phyloP scores from a whole-genome alignment of 257 asterid genomes.

The Primulina huaijiensis region DNA sequence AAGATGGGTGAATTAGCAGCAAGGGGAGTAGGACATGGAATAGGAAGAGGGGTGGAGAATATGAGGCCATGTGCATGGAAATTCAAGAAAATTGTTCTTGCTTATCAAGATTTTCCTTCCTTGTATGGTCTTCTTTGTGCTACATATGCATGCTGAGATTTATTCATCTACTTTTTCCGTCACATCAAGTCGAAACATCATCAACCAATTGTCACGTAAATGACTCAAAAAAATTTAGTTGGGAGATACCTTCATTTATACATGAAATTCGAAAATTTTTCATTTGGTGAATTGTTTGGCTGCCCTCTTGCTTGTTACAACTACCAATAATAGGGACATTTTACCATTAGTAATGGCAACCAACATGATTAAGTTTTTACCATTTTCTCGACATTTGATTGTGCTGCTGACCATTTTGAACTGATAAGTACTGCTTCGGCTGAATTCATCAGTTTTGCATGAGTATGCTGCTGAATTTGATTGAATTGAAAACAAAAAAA shows the following conservation, averaged over 20 bases:
- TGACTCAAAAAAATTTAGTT: neutral
- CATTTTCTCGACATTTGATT: conserved; percentile 13
- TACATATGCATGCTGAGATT: conserved; percentile 46
- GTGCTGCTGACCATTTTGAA: neutral
- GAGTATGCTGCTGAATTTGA: conserved; percentile 30
- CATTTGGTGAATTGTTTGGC: neutral
- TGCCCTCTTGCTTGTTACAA: conserved; percentile 36
- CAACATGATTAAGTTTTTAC: conserved; percentile 35
- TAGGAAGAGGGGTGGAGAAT: neutral
- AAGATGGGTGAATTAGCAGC: neutral
- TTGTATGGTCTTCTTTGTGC: conserved; percentile 66
- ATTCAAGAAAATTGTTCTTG: conserved; percentile 15
- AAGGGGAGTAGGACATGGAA: neutral
- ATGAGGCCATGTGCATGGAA: neutral
- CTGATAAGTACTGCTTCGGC: neutral
- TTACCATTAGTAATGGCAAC: conserved; percentile 36
- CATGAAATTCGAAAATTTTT: neutral
- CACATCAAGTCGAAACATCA: neutral
- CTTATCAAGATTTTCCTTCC: conserved; percentile 59
- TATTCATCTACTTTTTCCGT: conserved; percentile 20
- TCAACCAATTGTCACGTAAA: neutral
- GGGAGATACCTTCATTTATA: conserved; percentile 16
- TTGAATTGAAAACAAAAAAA: conserved; percentile 15
- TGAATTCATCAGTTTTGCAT: conserved; percentile 21
- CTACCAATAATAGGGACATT: conserved; percentile 58